A percentile compares a stretch with the other conserved stretches of the same genome.
These are phyloP conservation scores for Nyssa sinensis DNA, from an alignment of 148 eudicot genomes.

Conservation along the genomic window DNA sequence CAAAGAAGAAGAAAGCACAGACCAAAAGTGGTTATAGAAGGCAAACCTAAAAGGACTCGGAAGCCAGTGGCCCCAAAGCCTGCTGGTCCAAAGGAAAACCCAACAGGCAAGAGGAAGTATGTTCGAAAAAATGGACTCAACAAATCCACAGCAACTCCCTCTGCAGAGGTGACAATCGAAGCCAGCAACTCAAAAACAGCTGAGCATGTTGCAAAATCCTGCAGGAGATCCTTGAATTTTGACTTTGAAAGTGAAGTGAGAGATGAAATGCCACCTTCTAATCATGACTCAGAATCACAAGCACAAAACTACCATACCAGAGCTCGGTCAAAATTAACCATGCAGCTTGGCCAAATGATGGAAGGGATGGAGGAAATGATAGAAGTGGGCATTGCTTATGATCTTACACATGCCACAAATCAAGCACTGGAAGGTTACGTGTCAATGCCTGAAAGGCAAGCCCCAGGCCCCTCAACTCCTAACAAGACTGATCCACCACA, in stretches of 20 bases:
- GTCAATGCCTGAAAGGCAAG: slow-evolving; percentile 24
- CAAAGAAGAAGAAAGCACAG: slow-evolving; percentile 69
- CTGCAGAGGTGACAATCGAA: slow-evolving; percentile 25
- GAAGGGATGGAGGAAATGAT: slow-evolving; percentile 29
- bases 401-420: slow-evolving; percentile 23
- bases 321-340: slow-evolving; percentile 24
- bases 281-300: slow-evolving; percentile 24
- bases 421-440: slow-evolving; percentile 28
- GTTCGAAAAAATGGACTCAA: slow-evolving; percentile 43
- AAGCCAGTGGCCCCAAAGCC: slow-evolving; percentile 46
- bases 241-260: slow-evolving; percentile 43
- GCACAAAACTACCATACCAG: slow-evolving; percentile 20
- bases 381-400: slow-evolving; percentile 23
- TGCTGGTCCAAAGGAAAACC: slow-evolving; percentile 27
- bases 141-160: slow-evolving; percentile 34
- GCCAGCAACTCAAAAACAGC: slow-evolving; percentile 16
- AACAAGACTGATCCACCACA: slow-evolving; percentile 17
- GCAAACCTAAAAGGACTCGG: slow-evolving; percentile 51
- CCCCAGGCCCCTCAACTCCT: slow-evolving; percentile 12
- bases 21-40: slow-evolving; percentile 81
- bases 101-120: slow-evolving; percentile 55
- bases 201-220: slow-evolving; percentile 31
- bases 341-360: slow-evolving; percentile 22
- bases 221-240: slow-evolving; percentile 64
- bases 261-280: slow-evolving; percentile 28